These are phyloP conservation scores for Begonia fuchsioides DNA, from an alignment of 306 rosid genomes.

Conservation along the genomic window DNA sequence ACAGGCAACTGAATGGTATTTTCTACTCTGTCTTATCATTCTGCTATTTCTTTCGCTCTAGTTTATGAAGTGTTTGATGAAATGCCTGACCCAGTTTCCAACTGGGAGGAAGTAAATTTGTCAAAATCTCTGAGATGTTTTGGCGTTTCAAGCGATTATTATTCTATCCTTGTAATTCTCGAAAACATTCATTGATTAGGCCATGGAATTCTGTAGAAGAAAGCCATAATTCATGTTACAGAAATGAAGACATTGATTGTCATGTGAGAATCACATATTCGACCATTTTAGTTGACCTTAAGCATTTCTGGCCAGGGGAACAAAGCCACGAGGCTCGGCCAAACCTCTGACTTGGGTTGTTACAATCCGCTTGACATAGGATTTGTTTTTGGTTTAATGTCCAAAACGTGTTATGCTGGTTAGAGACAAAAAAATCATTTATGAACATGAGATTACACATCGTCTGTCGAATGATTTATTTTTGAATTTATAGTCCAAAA, in stretches of 20 bases:
- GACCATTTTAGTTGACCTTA: constrained; percentile 23
- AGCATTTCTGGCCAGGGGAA: constrained; percentile 20
- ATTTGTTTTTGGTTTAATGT: too few species aligned
- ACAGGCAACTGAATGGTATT: constrained; percentile 95
- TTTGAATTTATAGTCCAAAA: too few species aligned
- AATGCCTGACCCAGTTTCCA: constrained; percentile 1
- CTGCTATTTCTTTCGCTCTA: constrained; percentile 5
- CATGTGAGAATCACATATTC: constrained; percentile 7
- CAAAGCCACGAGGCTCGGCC: constrained; percentile 25
- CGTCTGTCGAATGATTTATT: too few species aligned
- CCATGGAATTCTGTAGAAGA: not conserved
- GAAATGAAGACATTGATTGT: constrained; percentile 10
- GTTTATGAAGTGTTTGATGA: constrained; percentile 5
- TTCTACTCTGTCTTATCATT: not conserved
- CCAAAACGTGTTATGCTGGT: too few species aligned
- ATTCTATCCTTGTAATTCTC: too few species aligned
- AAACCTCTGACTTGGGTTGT: constrained; percentile 9
- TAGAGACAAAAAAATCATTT: too few species aligned
- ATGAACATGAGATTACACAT: too few species aligned
- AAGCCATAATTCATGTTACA: constrained; percentile 6
- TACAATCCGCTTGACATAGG: too few species aligned
- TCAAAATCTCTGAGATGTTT: not conserved
- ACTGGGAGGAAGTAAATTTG: too few species aligned
- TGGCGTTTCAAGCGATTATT: too few species aligned
- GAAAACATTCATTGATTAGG: too few species aligned